phyloP scores from a whole-genome alignment of 2,329 filamentous ascomycete species.

The Hypoxylon rubiginosum region DNA sequence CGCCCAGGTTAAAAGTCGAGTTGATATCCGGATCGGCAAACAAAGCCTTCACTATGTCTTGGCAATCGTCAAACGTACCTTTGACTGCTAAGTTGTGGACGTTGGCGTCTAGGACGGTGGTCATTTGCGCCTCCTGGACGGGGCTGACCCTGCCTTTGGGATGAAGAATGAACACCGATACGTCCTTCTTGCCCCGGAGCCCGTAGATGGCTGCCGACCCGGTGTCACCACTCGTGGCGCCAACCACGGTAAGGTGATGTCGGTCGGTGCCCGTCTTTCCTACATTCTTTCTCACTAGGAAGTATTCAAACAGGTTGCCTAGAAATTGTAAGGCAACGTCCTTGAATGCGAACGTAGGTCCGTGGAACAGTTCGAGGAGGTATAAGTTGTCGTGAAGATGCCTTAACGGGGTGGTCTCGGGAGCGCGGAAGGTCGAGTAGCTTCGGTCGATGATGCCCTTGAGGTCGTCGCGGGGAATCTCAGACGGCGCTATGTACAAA shows the following conservation, averaged over 20 bases:
- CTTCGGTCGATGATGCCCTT: constrained; percentile 85
- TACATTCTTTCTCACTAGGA: constrained; percentile 79
- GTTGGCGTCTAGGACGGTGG: constrained; percentile 88
- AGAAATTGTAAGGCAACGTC: constrained; percentile 94
- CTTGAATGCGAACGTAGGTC: constrained; percentile 95
- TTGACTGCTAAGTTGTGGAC: constrained; percentile 92
- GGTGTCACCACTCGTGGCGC: constrained; percentile 89
- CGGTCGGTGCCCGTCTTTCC: constrained; percentile 76
- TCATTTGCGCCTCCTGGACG: constrained; percentile 98
- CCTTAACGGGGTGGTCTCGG: constrained; percentile 82
- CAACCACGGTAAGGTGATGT: constrained; percentile 87
- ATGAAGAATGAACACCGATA: constrained; percentile 94
- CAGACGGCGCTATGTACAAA: constrained; percentile 85
- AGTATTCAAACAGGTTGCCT: constrained; percentile 96
- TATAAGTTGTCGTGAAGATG: constrained; percentile 85
- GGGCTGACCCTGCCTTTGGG: constrained; percentile 92
- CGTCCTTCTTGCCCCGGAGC: constrained; percentile 93
- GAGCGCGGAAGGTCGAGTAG: constrained; percentile 88
- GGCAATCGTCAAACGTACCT: constrained; percentile 96
- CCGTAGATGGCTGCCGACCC: constrained; percentile 97
- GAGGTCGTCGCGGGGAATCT: constrained; percentile 85
- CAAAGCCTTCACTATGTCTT: constrained; percentile 95
- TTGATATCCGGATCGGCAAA: constrained; percentile 91
- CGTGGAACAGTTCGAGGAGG: constrained; percentile 95
- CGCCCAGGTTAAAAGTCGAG: constrained; percentile 83